A percentile compares a stretch with the other conserved stretches of the same genome.
phyloP scores from a whole-genome alignment of 2,329 filamentous ascomycete genomes.

The Colletotrichum euphorbiae region DNA sequence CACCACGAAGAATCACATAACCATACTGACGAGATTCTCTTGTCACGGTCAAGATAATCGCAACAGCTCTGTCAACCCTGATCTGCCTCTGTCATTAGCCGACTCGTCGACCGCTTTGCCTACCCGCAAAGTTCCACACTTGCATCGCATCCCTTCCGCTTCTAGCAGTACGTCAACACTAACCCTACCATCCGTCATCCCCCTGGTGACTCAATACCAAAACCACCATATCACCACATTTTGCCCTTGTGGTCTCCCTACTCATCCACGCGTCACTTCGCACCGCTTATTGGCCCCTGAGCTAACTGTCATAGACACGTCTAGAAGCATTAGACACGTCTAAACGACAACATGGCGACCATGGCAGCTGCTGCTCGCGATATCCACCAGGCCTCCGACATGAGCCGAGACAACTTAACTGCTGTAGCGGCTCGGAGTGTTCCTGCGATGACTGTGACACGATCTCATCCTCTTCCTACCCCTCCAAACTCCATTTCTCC shows the following conservation, averaged over 20 bases:
- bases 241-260: background rate
- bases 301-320: constrained; percentile 50
- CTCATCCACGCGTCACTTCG: constrained; percentile 41
- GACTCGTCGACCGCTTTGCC: constrained; percentile 32
- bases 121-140: constrained; percentile 43
- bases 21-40: constrained; percentile 65
- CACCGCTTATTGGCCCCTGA: constrained; percentile 32
- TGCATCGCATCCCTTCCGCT: constrained; percentile 43
- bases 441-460: constrained; percentile 67
- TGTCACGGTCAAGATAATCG: constrained; percentile 72
- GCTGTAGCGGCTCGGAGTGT: constrained; percentile 76
- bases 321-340: constrained; percentile 56
- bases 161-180: constrained; percentile 42
- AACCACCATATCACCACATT: constrained; percentile 22
- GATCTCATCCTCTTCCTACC: constrained; percentile 78
- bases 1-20: constrained; percentile 55
- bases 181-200: constrained; percentile 26
- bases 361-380: constrained; percentile 76
- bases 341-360: constrained; percentile 67
- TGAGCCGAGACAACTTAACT: constrained; percentile 76
- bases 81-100: constrained; percentile 42
- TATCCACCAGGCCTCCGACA: constrained; percentile 70
- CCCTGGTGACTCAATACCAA: constrained; percentile 39
- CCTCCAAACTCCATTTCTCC: constrained; percentile 97
- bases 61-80: constrained; percentile 63